Conservation (phyloP, 2,329 filamentous ascomycete species). For the Cryphonectria parasitica region DNA sequence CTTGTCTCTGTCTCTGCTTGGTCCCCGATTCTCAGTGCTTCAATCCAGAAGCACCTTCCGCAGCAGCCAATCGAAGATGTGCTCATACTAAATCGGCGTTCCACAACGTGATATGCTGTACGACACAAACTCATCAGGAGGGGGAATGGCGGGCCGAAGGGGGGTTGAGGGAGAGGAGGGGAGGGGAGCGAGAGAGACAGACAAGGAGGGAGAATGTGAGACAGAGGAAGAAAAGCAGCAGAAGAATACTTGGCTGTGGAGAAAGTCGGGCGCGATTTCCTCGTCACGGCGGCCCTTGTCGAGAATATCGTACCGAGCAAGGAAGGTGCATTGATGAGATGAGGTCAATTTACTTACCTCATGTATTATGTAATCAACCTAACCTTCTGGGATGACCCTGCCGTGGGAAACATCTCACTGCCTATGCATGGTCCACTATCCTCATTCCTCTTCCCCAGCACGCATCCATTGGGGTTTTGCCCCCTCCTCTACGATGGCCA, state of each 20-base stretch:
- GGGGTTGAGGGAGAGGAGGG: not conserved
- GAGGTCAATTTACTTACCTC: not conserved
- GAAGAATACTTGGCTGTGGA: not conserved
- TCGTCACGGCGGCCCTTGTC: too few relatives aligned
- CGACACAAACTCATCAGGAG: slow-evolving; percentile 27
- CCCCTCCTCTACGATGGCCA: not conserved
- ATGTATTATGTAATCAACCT: not conserved
- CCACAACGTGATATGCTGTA: slow-evolving; percentile 21
- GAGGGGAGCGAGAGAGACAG: not conserved
- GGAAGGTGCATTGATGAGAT: not conserved
- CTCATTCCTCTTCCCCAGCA: not conserved
- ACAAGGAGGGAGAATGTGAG: not conserved
- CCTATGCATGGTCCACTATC: not conserved
- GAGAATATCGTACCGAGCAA: not conserved
- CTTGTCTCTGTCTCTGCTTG: slow-evolving; percentile 16
- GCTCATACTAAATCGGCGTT: slow-evolving; percentile 25
- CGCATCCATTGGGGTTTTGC: not conserved
- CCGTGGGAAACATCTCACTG: not conserved
- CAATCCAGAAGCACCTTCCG: too few relatives aligned
- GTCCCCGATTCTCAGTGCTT: not conserved
- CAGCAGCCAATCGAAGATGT: slow-evolving; percentile 18
- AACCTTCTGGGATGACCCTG: not conserved
- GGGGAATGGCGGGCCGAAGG: not conserved
- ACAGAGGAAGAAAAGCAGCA: not conserved
- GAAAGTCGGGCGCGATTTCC: not conserved